Evolutionary conservation across 2,329 filamentous ascomycete species (phyloP), one percentile per base, ranked within the genome.

Genomic region (Microthyrium microscopicum): DNA sequence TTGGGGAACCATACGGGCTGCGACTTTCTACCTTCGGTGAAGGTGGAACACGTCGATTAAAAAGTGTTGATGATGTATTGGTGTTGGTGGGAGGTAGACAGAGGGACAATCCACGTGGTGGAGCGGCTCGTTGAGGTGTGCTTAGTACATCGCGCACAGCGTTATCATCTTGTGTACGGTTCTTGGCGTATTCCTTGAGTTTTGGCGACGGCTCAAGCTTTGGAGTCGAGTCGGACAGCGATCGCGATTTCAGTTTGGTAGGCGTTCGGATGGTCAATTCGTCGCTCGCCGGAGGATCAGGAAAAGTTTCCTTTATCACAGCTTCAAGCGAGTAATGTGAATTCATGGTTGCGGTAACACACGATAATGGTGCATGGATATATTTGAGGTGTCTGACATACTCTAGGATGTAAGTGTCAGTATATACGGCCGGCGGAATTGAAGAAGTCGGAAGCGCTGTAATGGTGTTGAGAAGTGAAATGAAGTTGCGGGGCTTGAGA

Each of bases 21-120:
- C 77, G 77, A 36, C 80, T 69, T 53, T 93, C 84, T 41, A 89
- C 69, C 52, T 91, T 84, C 12, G 85, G 84, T 2, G 83, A 92
- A 39, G 87, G 65, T 44, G 84, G 82, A 18, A 62, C 58, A 40
- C 65, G 73, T 46, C 68, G 75, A 24, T 27, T 13, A 5, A 25
- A 24, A 6, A 41, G 62, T 56, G 33, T 64, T 58, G 39, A 62
- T 54, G 40, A 64, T 44, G 66, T 58, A 34, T 55, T 58, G 31
- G 57, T 17, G 41, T 68, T 63, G 43, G 58, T 64, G 43, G 59
- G 61, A 19, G 77, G 71, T 63, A 83, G 69, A 48, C 83, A 76
- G 43, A 85, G 56, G 16, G 76, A 74, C 37, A 89, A 62, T 25
- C 73, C 73, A 36, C 72, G 68, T 22, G 64, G 52, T 32, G 71